Evolutionary conservation across 164 flowering plant genomes (phyloP), one percentile per base, ranked within the genome.

Genomic region (Tetracentron sinense): DNA sequence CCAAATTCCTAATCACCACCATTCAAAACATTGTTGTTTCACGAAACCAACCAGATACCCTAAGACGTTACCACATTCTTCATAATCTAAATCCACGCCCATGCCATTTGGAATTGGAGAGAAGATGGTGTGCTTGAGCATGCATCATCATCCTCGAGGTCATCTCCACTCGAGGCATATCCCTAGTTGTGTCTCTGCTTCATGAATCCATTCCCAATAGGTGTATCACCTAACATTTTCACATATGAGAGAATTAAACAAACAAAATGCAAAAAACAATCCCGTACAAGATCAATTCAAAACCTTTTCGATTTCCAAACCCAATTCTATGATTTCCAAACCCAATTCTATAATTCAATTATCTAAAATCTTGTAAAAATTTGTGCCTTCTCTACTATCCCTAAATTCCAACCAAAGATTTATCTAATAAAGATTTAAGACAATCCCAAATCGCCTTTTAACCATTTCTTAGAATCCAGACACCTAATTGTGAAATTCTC

Each of bases 151-250:
- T 89, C 92, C 68, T 89, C 96, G 20, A 89, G 78, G 52, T 89
- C 92, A 62, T 89, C 96, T 19, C 89, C 78, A 53, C 96, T 73
- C 0, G 90, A 86, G 25, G 82, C 83, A 78, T 89, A 83, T 0
- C 97, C 97, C 64, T 81, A 91, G 66, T 90, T 89, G 50, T 83
- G 89, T 67, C 96, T 84, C 64, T 89, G 97, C 79, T 96, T 87
- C 80, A 89, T 82, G 17, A 72, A 77, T 51, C 85, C 82, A 62
- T 83, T 81, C 2, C 62, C 83, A 56, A 58, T 73, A 0, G 96
- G 91, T 7, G 93, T 81, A 38, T 89, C 97, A 22, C 94, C 85
- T 50, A 92, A 88, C 97, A 88, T 90, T 22, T 33, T 73, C 58
- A 61, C 65, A 55, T 20, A 12, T 8, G 22, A 25, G 44, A 25